Base-by-base conservation (phyloP, 129 eudicot species). In the Oenanthe sinensis region DNA sequence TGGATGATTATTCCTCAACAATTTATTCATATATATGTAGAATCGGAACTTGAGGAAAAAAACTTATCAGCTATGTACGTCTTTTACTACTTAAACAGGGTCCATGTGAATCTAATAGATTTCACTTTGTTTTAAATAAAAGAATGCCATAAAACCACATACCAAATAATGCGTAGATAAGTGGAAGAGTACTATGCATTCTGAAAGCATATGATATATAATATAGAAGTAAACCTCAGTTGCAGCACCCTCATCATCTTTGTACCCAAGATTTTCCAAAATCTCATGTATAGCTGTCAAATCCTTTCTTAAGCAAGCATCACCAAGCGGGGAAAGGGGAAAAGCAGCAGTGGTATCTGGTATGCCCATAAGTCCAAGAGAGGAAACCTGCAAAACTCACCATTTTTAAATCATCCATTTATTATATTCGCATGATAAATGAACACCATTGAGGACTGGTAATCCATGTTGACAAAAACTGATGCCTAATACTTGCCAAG, bases 161-260 rank as follows among this genome's bases (percentile, higher is more conserved):
- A n/a, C 67, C 28, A 60, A 60, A 60, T 2, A 58, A 58, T n/a
- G n/a, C 3, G 65, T 58, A 22, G 65, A 58, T 58, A 58, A n/a
- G 8, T 0, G 14, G 5, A 58, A 58, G 2, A 20, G 65, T 58
- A n/a, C 8, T 20, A 22, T 58, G 13, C 1, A 58, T 58, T 36
- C 40, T 13, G 1, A 71, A 12, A 39, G 22, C 63, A 55, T 55
- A 20, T 20, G 11, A 60, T 60, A 10, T 71, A 30, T 17, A 36
- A 83, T 75, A 44, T 30, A 77, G 62, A 89, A 55, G 76, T 87
- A 79, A 82, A 93, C 98, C 98, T 94, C 98, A 68, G 97, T 81
- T 58, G 97, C 88, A 79, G 97, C 85, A 80, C 97, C 98, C 79
- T 94, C 97, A 6, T 91, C 98, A 75, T 94, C 98, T 88, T 91